Evolutionary conservation across 2,329 filamentous ascomycete species (phyloP), one percentile per base, ranked within the genome.

Genomic region (Exophiala sideris): DNA sequence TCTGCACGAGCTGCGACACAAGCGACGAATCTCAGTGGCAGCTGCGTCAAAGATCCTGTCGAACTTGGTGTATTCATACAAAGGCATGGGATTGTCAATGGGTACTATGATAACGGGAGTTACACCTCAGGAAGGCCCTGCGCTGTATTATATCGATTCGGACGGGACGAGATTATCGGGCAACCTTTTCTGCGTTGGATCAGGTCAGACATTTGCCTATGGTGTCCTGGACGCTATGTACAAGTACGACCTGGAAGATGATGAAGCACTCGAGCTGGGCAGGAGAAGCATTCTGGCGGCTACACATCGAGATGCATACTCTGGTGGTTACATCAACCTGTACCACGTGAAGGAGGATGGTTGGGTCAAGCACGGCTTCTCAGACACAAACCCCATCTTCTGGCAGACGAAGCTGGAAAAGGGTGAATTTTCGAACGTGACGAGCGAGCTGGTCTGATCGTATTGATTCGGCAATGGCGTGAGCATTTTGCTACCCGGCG

Each of bases 21-120:
- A 99, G 82, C 90, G 91, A 73, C 90, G 94, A 71, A 99, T 99
- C 79, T 94, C 90, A 58, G 94, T 99, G 62, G 92, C 94, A 42
- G 94, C 94, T 44, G 94, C 94, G 50, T 95, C 88, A 70, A 99
- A 99, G 83, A 96, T 99, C 72, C 88, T 99, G 65, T 90, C 94
- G 70, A 99, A 99, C 79, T 80, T 99, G 65, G 91, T 96, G 68
- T 99, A 97, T 81, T 86, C 86, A 66, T 99, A 99, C 85, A 99
- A 99, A 79, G 91, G 91, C 68, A 96, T 95, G 89, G 94, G 94
- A 35, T 78, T 99, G 67, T 95, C 89, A 71, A 99, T 99, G 94
- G 94, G 94, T 65, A 99, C 94, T 68, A 99, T 99, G 94, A 96
- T 94, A 74, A 92, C 94, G 34, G 94, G 94, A 68, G 94, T 99